Evolutionary conservation across 495 filamentous ascomycete genomes (phyloP).

Genomic region (Chaetomium cochliodes): DNA sequence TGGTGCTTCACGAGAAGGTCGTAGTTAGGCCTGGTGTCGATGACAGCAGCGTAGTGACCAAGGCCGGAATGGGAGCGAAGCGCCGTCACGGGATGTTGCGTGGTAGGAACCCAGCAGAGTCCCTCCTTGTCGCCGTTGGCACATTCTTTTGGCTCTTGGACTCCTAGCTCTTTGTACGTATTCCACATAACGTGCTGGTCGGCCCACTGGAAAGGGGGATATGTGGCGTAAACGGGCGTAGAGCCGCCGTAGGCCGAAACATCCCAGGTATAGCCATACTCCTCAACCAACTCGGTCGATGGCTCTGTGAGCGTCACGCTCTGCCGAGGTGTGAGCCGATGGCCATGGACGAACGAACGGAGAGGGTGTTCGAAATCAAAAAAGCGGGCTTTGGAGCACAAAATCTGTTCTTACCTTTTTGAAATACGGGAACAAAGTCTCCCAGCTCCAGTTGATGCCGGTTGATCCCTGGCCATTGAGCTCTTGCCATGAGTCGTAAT

Average conservation of each 20-base stretch:
- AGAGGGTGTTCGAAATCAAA: neutral
- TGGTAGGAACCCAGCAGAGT: slow-evolving; percentile 31
- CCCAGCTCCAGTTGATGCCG: slow-evolving; percentile 36
- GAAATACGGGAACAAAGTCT: slow-evolving; percentile 43
- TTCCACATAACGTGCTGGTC: slow-evolving; percentile 14
- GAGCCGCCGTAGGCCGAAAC: slow-evolving; percentile 25
- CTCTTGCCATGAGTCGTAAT: slow-evolving; percentile 54
- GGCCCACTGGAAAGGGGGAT: slow-evolving; percentile 29
- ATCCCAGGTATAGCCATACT: slow-evolving; percentile 31
- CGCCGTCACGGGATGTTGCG: slow-evolving; percentile 35
- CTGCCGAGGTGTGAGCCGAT: slow-evolving; percentile 2
- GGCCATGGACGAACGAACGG: neutral
- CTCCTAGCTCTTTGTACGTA: slow-evolving; percentile 25
- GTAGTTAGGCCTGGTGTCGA: slow-evolving; percentile 36
- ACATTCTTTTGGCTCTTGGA: slow-evolving; percentile 25
- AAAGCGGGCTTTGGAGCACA: neutral
- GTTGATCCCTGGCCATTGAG: slow-evolving; percentile 40
- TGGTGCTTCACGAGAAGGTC: slow-evolving; percentile 38
- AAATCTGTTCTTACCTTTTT: slow-evolving; percentile 33
- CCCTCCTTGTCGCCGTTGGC: slow-evolving; percentile 30
- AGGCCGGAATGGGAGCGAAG: slow-evolving; percentile 41
- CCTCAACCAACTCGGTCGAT: slow-evolving; percentile 8
- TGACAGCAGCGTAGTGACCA: slow-evolving; percentile 36
- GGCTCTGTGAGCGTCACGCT: slow-evolving; percentile 33
- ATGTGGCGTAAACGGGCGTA: slow-evolving; percentile 25